Percentiles rank a stretch among this genome's conserved stretches.
Evolutionary conservation across 2,329 filamentous ascomycete species (phyloP).

Genomic region (Apiospora koreana): DNA sequence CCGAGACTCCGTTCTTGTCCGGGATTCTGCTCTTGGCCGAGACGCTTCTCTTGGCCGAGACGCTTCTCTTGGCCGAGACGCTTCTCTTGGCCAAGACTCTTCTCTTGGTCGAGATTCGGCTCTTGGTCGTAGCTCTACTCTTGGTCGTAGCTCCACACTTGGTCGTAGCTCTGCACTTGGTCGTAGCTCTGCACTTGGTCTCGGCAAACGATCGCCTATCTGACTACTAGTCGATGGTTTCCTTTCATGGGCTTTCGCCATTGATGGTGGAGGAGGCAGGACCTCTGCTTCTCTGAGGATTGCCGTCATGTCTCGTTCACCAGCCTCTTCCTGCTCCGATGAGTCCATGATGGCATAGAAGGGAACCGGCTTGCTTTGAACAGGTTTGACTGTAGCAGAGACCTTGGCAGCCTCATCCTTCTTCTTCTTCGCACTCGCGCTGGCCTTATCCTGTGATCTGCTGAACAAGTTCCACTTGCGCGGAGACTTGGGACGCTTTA

Average conservation of each 20-base stretch:
- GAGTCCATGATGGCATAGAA: slow-evolving; percentile 65
- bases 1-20: not conserved
- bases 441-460: slow-evolving; percentile 49
- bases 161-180: too few species aligned
- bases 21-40: too few species aligned
- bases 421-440: slow-evolving; percentile 36
- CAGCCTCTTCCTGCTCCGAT: slow-evolving; percentile 50
- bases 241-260: slow-evolving; percentile 13
- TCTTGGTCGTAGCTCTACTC: not conserved
- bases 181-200: not conserved
- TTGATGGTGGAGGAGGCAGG: slow-evolving; percentile 20
- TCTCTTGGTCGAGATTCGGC: too few species aligned
- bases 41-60: too few species aligned
- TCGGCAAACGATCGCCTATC: not conserved
- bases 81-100: too few species aligned
- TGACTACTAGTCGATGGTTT: slow-evolving; percentile 20
- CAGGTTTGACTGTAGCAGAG: slow-evolving; percentile 49
- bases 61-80: too few species aligned
- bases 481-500: slow-evolving; percentile 56
- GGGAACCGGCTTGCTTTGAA: slow-evolving; percentile 53
- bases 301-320: slow-evolving; percentile 43
- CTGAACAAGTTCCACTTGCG: slow-evolving; percentile 67
- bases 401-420: slow-evolving; percentile 37
- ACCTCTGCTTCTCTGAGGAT: slow-evolving; percentile 53
- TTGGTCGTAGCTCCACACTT: not conserved